phyloP scores from a whole-genome alignment of 257 asterid genomes.

The Striga asiatica region DNA sequence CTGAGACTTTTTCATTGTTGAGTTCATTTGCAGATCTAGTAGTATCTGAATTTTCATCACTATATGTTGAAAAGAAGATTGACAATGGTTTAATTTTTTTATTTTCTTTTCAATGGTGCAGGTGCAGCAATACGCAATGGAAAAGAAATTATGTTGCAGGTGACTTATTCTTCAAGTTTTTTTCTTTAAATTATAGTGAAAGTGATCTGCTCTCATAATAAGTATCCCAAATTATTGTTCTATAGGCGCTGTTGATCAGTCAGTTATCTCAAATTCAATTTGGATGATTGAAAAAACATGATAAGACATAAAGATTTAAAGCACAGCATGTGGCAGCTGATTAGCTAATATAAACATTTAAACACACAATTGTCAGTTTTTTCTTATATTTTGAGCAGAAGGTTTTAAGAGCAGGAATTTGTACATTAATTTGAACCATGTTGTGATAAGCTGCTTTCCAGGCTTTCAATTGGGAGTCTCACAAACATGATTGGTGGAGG shows the following conservation, averaged over 20 bases:
- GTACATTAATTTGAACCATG: slow-evolving; percentile 7
- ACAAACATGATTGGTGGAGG: slow-evolving; percentile 88
- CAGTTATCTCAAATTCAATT: no score
- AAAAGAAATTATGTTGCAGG: slow-evolving; percentile 77
- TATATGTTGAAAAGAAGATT: background rate
- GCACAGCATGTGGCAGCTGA: background rate
- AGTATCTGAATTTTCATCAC: background rate
- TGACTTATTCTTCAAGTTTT: slow-evolving; percentile 17
- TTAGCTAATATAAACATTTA: no score
- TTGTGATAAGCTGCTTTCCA: slow-evolving; percentile 25
- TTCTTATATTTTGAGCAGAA: background rate
- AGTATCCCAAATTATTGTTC: no score
- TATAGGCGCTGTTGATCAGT: no score
- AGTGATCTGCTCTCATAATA: background rate
- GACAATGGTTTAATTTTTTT: slow-evolving; percentile 7
- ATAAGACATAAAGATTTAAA: background rate
- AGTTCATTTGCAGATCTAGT: background rate
- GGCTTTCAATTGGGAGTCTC: slow-evolving; percentile 99
- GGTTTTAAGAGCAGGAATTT: background rate
- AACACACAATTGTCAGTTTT: background rate
- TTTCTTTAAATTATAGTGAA: background rate
- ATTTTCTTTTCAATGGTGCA: slow-evolving; percentile 23
- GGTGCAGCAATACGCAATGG: slow-evolving; percentile 68
- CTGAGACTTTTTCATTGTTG: background rate
- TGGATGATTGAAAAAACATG: background rate